Percentiles rank a stretch among this genome's conserved stretches.
These are phyloP conservation scores for Pythium folliculosum DNA, from an alignment of 352 stramenopile genomes.

Conservation along the genomic window DNA sequence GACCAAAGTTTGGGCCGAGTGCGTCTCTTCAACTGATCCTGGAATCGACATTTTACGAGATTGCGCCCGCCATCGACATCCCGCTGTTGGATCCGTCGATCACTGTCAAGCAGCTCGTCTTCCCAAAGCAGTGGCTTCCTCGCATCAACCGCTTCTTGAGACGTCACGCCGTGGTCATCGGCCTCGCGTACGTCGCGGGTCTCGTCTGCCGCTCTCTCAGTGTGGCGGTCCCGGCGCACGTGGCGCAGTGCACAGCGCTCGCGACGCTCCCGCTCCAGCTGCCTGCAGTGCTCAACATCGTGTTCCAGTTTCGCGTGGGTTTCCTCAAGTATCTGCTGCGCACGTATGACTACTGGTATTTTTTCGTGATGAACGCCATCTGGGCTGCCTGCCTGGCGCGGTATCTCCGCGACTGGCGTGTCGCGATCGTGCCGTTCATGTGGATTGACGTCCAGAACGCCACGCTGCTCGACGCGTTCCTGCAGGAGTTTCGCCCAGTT, in stretches of 20 bases:
- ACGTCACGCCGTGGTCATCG: not conserved
- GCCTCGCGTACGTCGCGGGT: slow-evolving; percentile 10
- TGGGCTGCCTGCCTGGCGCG: slow-evolving; percentile 8
- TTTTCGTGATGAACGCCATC: slow-evolving; percentile 15
- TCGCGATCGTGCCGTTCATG: slow-evolving; percentile 21
- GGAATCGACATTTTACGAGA: slow-evolving; percentile 16
- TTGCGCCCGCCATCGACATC: slow-evolving; percentile 8
- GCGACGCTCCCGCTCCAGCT: slow-evolving; percentile 14
- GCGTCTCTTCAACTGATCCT: not conserved
- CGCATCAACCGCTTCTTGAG: slow-evolving; percentile 13
- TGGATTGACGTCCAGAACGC: slow-evolving; percentile 22
- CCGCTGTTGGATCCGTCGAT: slow-evolving; percentile 15
- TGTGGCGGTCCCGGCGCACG: not conserved
- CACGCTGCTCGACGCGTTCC: slow-evolving; percentile 22
- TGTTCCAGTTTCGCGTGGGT: slow-evolving; percentile 18
- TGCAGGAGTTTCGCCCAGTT: slow-evolving; percentile 18
- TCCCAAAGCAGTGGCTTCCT: not conserved
- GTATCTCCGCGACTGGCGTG: slow-evolving; percentile 14
- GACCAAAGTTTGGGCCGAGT: too few species aligned
- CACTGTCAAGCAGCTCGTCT: slow-evolving; percentile 16
- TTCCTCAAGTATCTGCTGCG: slow-evolving; percentile 8
- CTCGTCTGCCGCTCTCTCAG: slow-evolving; percentile 6
- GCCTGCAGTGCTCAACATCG: slow-evolving; percentile 3
- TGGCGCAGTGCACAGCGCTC: slow-evolving; percentile 8
- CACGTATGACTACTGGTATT: slow-evolving; percentile 30